Base-by-base conservation (phyloP, 768 basidiomycete species). In the Podaxis pistillaris region DNA sequence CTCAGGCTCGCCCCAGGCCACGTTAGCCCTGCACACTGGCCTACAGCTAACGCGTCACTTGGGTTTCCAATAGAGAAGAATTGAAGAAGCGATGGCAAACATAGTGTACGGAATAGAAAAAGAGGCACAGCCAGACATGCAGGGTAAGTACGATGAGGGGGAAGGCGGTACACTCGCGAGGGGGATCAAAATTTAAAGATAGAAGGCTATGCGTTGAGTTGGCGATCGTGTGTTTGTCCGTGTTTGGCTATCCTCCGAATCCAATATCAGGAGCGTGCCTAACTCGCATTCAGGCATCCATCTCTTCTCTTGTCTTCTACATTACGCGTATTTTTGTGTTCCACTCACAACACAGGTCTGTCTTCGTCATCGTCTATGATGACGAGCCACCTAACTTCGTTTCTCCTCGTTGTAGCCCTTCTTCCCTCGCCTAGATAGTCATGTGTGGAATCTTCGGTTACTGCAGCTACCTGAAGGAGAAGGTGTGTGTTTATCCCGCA, bases 391-490 rank as follows among this genome's bases (percentile, higher is more conserved):
- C 57, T 58, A 47, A 60, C 53, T 47, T 57, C 30, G 61, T 28
- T 55, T 46, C 33, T 54, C n/a, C 37, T 47, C 62, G 17, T 57
- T 60, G 44, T 52, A 46, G 28, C 54, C 47, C 47, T 30, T 49
- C 59, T 40, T 53, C 51, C 38, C 60, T 66, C 55, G 56, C 38
- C 64, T 62, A 65, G 55, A 46, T 58, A 58, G 76, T 67, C 62
- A 94, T 93, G 93, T 95, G 93, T 78, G 96, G 96, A 78, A 98
- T 98, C 79, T 98, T 98, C 74, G 92, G 84, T 61, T 98, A 97
- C 79, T 94, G 93, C 83, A 96, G 87, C 76, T 98, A 78, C 82
- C 83, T 98, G 73, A 90, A 90, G 77, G 96, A 98, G 79, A 96
- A 95, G 87, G 93, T 93, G 58, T 60, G 89, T 78, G 57, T 56